Conservation (phyloP, 106 monocot species). For the Apostasia ramifera region DNA sequence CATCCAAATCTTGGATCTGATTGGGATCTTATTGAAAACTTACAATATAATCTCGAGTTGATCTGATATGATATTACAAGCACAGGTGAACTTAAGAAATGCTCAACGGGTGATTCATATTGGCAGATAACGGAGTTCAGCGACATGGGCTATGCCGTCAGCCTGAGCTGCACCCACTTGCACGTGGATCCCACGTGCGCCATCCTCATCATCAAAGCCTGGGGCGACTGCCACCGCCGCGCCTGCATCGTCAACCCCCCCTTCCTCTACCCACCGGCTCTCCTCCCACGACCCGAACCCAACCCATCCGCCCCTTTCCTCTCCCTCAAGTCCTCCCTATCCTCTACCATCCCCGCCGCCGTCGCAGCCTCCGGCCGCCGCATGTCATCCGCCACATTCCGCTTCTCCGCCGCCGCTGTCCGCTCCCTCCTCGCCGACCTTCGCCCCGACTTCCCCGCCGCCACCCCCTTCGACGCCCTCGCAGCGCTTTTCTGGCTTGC, state of each 20-base stretch:
- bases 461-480: conserved; percentile 64
- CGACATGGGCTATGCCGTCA: conserved; percentile 51
- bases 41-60: not conserved
- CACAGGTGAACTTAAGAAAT: not conserved
- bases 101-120: not conserved
- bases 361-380: not conserved
- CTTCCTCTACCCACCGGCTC: conserved; percentile 79
- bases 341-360: not conserved
- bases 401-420: conserved; percentile 42
- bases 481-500: conserved; percentile 66
- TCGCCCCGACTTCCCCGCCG: conserved; percentile 6
- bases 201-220: conserved; percentile 55
- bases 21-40: not conserved
- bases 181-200: conserved; percentile 60
- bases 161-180: conserved; percentile 83
- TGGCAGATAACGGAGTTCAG: conserved; percentile 66
- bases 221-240: conserved; percentile 71
- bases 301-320: conserved; percentile 35
- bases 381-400: conserved; percentile 59
- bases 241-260: conserved; percentile 56
- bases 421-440: conserved; percentile 14
- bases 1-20: too few species aligned
- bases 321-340: conserved; percentile 19
- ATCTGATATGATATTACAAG: not conserved
- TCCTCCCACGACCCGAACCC: conserved; percentile 36